Evolutionary conservation across 1,139 yeast species (phyloP).

Genomic region (Blastobotrys petasosporus): DNA sequence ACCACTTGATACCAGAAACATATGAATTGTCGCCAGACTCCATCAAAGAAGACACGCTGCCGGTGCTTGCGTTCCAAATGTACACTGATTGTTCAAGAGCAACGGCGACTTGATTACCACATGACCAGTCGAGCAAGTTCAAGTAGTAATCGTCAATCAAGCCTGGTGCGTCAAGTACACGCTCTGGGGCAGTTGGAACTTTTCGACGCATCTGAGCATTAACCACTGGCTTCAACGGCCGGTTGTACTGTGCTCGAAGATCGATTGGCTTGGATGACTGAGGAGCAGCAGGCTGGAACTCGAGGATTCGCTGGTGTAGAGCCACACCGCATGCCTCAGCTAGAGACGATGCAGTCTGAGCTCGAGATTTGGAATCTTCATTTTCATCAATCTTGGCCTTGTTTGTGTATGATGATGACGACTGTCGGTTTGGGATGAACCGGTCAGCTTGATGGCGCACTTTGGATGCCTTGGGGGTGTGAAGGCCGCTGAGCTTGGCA

Average conservation of each 20-base stretch:
- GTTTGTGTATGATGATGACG: constrained; percentile 32
- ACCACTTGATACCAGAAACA: constrained; percentile 82
- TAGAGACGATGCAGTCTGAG: constrained; percentile 44
- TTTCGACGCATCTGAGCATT: constrained; percentile 55
- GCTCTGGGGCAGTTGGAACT: constrained; percentile 82
- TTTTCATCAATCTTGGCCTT: constrained; percentile 36
- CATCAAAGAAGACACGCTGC: constrained; percentile 66
- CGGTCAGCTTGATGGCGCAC: constrained; percentile 36
- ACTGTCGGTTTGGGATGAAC: constrained; percentile 47
- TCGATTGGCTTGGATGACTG: constrained; percentile 55
- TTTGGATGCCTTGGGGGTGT: constrained; percentile 25
- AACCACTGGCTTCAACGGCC: constrained; percentile 45
- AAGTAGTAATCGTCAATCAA: constrained; percentile 87
- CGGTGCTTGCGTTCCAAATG: constrained; percentile 88
- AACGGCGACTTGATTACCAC: constrained; percentile 75
- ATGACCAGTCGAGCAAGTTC: constrained; percentile 84
- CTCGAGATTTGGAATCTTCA: background rate
- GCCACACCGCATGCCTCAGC: constrained; percentile 94
- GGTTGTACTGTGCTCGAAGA: constrained; percentile 40
- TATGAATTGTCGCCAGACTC: constrained; percentile 41
- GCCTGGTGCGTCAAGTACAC: constrained; percentile 96
- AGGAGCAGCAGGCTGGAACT: constrained; percentile 85
- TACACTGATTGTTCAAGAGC: constrained; percentile 82
- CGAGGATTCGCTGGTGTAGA: constrained; percentile 75
- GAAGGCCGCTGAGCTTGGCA: constrained; percentile 15